phyloP scores from a whole-genome alignment of 2,329 filamentous ascomycete genomes.

The Davidsoniella eucalypti region DNA sequence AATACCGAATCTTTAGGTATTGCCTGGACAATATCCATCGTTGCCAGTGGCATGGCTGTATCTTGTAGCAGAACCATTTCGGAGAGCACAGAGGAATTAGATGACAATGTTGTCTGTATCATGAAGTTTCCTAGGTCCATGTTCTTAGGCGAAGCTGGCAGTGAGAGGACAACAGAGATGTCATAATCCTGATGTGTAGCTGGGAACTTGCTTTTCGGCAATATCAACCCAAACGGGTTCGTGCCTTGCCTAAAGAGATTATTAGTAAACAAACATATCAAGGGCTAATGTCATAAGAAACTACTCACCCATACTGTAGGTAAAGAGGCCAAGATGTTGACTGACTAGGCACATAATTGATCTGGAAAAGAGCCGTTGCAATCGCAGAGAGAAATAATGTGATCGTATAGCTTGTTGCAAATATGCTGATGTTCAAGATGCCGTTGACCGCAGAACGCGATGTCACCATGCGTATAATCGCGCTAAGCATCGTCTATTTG shows the following conservation, averaged over 20 bases:
- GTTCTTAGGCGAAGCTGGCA: constrained; percentile 68
- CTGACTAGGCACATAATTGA: constrained; percentile 39
- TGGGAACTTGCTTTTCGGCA: constrained; percentile 34
- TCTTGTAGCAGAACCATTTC: background rate
- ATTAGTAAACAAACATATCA: background rate
- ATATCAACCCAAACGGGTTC: constrained; percentile 36
- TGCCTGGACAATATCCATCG: background rate
- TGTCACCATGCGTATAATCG: constrained; percentile 18
- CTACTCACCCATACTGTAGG: constrained; percentile 40
- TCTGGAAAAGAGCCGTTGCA: constrained; percentile 37
- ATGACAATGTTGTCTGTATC: constrained; percentile 44
- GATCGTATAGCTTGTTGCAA: constrained; percentile 24
- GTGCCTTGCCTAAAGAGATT: constrained; percentile 24
- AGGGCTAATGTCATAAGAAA: background rate
- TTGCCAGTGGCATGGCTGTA: background rate
- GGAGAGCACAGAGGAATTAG: background rate
- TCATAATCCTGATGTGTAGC: constrained; percentile 70
- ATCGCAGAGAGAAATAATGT: constrained; percentile 31
- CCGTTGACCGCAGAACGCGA: constrained; percentile 35
- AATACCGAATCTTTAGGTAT: constrained; percentile 23
- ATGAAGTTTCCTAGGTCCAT: constrained; percentile 80
- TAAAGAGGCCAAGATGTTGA: constrained; percentile 35
- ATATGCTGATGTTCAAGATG: constrained; percentile 30
- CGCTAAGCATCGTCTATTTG: background rate
- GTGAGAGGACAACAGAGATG: constrained; percentile 53